Evolutionary conservation across 495 filamentous ascomycete genomes (phyloP).

Genomic region (Penicillium cosmopolitanum): DNA sequence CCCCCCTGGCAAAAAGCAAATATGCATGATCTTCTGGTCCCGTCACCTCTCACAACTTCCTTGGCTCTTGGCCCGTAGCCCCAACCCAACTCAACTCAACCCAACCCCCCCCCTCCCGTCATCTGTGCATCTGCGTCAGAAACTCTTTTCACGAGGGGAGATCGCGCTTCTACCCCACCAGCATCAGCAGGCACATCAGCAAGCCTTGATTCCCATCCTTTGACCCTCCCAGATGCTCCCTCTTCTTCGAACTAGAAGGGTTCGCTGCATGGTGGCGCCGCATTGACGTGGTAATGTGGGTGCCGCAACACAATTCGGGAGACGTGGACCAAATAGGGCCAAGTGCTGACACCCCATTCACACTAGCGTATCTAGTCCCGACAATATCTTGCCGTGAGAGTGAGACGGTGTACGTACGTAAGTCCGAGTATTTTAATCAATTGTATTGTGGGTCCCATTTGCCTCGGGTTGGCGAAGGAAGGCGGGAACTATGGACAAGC

Average conservation of each 20-base stretch:
- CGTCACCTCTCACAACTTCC: not conserved
- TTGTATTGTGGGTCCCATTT: not conserved
- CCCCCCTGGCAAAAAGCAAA: not conserved
- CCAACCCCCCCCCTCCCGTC: too few species aligned
- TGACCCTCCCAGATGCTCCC: not conserved
- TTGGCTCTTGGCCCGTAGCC: not conserved
- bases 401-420: not conserved
- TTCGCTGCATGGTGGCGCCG: conserved; percentile 15
- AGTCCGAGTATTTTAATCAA: not conserved
- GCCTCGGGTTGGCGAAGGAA: not conserved
- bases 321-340: conserved; percentile 22
- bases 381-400: not conserved
- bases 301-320: conserved; percentile 15
- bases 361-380: not conserved
- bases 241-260: conserved; percentile 1
- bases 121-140: too few species aligned
- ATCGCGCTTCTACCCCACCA: too few species aligned
- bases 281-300: conserved; percentile 19
- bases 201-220: not conserved
- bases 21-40: not conserved
- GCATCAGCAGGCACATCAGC: too few species aligned
- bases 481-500: not conserved
- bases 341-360: conserved; percentile 20
- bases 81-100: too few species aligned
- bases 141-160: too few species aligned